These are phyloP conservation scores for Passalora sequoiae DNA, from an alignment of 2,329 filamentous ascomycete species.

Conservation along the genomic window DNA sequence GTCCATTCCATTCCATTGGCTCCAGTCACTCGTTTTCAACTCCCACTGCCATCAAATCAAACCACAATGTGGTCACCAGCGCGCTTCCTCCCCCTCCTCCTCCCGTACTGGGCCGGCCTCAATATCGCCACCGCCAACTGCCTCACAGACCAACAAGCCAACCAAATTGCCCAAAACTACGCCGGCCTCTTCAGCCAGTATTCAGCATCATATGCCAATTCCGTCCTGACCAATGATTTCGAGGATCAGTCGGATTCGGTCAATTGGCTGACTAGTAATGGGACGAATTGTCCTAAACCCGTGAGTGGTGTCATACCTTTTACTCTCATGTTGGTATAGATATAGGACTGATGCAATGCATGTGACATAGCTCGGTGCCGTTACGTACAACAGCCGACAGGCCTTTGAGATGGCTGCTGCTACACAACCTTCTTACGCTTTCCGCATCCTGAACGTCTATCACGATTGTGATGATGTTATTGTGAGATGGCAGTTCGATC, in stretches of 20 bases:
- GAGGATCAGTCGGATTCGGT: slow-evolving; percentile 25
- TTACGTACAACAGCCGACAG: slow-evolving; percentile 17
- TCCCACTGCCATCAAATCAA: no score
- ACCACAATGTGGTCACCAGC: not conserved
- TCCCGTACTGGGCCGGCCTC: not conserved
- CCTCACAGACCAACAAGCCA: slow-evolving; percentile 13
- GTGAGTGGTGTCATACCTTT: not conserved
- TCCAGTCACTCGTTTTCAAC: not conserved
- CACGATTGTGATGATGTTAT: slow-evolving; percentile 24
- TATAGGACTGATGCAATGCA: not conserved
- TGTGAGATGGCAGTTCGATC: slow-evolving; percentile 24
- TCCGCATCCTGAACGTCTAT: slow-evolving; percentile 24
- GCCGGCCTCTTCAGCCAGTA: slow-evolving; percentile 21
- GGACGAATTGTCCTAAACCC: not conserved
- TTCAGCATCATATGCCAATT: slow-evolving; percentile 12
- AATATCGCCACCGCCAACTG: slow-evolving; percentile 7
- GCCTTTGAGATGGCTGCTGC: slow-evolving; percentile 24
- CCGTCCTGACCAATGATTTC: slow-evolving; percentile 16
- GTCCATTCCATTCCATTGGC: not conserved
- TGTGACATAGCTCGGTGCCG: slow-evolving; percentile 11
- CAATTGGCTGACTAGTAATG: slow-evolving; percentile 22
- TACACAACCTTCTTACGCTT: slow-evolving; percentile 25
- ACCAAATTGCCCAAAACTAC: slow-evolving; percentile 20
- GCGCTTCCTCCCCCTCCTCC: not conserved
- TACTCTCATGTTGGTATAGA: no score